Conservation (phyloP, 768 basidiomycete species). For the Cytidiella melzeri region DNA sequence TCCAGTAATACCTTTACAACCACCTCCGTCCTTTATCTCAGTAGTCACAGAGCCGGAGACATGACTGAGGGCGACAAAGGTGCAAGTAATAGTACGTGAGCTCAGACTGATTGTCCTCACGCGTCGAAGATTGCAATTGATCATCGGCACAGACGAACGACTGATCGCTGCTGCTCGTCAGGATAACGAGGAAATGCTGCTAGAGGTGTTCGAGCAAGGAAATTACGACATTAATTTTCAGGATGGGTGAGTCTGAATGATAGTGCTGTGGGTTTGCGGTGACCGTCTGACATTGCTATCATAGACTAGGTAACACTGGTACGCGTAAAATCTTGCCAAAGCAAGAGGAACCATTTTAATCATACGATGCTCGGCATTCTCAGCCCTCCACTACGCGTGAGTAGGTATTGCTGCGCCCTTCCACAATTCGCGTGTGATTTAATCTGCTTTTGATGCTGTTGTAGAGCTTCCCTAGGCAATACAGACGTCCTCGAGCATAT, state of each 20-base stretch:
- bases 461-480: constrained; percentile 50
- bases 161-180: constrained; percentile 66
- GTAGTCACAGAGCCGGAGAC: too few relatives aligned
- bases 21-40: too few relatives aligned
- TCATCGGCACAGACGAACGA: constrained; percentile 48
- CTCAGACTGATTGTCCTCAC: neutral
- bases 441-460: neutral
- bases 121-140: neutral
- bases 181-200: constrained; percentile 66
- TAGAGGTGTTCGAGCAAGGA: constrained; percentile 51
- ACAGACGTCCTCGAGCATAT: constrained; percentile 65
- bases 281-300: neutral
- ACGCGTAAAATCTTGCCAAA: constrained; percentile 21
- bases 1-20: too few relatives aligned
- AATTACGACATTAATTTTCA: constrained; percentile 66
- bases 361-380: neutral
- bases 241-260: constrained; percentile 58
- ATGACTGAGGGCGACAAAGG: constrained; percentile 15
- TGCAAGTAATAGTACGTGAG: constrained; percentile 18
- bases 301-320: constrained; percentile 75
- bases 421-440: neutral
- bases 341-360: neutral
- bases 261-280: neutral
- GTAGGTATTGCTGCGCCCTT: constrained; percentile 19
- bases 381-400: constrained; percentile 73